A percentile compares a stretch with the other conserved stretches of the same genome.
These are phyloP conservation scores for Akanthomyces dipterigenus DNA, from an alignment of 2,329 filamentous ascomycete genomes.

Conservation along the genomic window DNA sequence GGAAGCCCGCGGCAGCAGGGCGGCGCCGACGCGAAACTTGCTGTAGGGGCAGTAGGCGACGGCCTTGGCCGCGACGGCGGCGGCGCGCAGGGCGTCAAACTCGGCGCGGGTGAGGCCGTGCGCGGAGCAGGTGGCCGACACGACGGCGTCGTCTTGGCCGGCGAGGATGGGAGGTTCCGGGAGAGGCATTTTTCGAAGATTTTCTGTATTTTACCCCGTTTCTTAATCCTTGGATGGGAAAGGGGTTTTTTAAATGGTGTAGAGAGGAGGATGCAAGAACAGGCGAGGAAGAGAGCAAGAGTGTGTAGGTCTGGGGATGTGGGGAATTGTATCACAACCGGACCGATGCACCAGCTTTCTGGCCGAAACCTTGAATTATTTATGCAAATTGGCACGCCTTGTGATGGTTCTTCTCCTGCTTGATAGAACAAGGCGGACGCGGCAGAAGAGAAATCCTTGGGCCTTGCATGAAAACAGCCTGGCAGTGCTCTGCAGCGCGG, in stretches of 20 bases:
- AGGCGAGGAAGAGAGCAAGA: not conserved
- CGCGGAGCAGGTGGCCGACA: constrained; percentile 21
- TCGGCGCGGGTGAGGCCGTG: constrained; percentile 53
- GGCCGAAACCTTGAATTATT: too few species aligned
- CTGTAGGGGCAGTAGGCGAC: constrained; percentile 91
- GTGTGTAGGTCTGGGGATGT: not conserved
- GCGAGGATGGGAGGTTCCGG: constrained; percentile 19
- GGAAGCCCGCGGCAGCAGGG: constrained; percentile 48
- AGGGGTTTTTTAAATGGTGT: not conserved
- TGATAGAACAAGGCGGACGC: too few species aligned
- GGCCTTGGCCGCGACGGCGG: constrained; percentile 64
- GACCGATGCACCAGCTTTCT: too few species aligned
- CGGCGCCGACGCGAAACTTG: constrained; percentile 82
- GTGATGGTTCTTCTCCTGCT: too few species aligned
- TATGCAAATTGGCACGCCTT: too few species aligned
- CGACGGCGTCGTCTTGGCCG: constrained; percentile 21
- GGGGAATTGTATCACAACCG: not conserved
- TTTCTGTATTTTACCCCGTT: not conserved
- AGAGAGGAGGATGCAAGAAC: not conserved
- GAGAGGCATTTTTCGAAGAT: constrained; percentile 4
- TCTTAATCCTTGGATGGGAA: too few species aligned
- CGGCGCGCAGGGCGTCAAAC: constrained; percentile 54
- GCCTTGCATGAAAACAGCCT: too few species aligned
- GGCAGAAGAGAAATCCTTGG: too few species aligned
- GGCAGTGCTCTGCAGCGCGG: not conserved